phyloP scores from a whole-genome alignment of 1,139 yeast species.

The Yamadazyma oceani region DNA sequence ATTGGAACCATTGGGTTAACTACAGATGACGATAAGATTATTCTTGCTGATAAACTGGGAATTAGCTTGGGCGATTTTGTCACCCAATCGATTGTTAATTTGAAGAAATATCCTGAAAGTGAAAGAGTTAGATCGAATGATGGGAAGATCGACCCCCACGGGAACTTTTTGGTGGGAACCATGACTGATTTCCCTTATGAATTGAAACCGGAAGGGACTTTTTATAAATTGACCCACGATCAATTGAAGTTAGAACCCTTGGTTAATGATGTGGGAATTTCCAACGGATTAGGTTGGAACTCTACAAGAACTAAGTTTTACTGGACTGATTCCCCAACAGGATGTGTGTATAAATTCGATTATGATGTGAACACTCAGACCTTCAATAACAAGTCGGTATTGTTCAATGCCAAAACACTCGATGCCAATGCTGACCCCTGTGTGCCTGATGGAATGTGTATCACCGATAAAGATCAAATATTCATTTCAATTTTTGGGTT shows the following conservation, averaged over 20 bases:
- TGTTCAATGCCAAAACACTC: slow-evolving; percentile 40
- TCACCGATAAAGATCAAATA: slow-evolving; percentile 61
- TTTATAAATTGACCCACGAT: slow-evolving; percentile 41
- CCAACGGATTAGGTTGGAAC: slow-evolving; percentile 82
- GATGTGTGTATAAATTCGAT: slow-evolving; percentile 61
- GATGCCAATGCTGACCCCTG: slow-evolving; percentile 29
- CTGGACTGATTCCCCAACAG: slow-evolving; percentile 71
- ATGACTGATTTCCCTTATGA: slow-evolving; percentile 56
- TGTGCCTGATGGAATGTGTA: slow-evolving; percentile 82
- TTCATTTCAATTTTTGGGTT: slow-evolving; percentile 72
- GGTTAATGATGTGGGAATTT: slow-evolving; percentile 44
- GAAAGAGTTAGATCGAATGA: slow-evolving; percentile 64
- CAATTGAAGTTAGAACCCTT: slow-evolving; percentile 33
- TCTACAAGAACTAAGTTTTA: slow-evolving; percentile 50
- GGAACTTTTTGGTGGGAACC: slow-evolving; percentile 72
- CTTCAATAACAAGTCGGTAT: slow-evolving; percentile 41
- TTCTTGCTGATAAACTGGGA: slow-evolving; percentile 59
- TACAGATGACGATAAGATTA: slow-evolving; percentile 37
- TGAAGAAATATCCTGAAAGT: slow-evolving; percentile 42
- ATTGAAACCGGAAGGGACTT: slow-evolving; percentile 37
- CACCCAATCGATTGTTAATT: slow-evolving; percentile 41
- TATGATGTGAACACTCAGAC: slow-evolving; percentile 49
- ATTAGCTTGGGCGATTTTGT: slow-evolving; percentile 50
- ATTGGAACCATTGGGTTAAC: slow-evolving; percentile 70
- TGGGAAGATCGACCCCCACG: slow-evolving; percentile 69